Base-by-base conservation (phyloP, 2,329 filamentous ascomycete species). In the Colletotrichum cordylinicola region DNA sequence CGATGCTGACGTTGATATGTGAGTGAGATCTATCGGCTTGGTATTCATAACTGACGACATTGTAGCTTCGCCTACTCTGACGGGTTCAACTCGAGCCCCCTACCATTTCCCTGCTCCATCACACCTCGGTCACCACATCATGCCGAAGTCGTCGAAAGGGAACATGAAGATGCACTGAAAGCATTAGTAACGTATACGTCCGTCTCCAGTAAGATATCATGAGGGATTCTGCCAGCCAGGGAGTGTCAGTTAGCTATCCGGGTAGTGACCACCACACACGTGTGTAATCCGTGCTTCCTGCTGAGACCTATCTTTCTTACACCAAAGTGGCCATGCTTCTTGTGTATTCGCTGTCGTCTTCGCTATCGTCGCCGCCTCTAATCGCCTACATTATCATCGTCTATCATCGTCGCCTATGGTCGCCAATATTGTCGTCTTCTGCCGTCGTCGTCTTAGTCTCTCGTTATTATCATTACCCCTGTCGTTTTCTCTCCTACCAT, bases 61-160 rank as follows among this genome's bases (percentile, higher is more conserved):
- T 1, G 0, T n/a, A 87, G 85, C 13, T 87, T 87, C 37, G 84
- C 85, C 0, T 87, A 81, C 27, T 84, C 85, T 0, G 84, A 87
- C 5, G 85, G 86, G 0, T 87, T 87, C 74, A 87, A 87, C 77
- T 87, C 85, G 0, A 84, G 80, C 5, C 86, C 86, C 0, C 66
- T 86, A 1, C 86, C 86, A 0, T 88, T 88, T n/a, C 79, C 79
- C 0, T 87, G 86, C 62, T 84, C 81, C 0, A 86, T 88, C 4
- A 79, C 78, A 10, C 82, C 84, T 1, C 80, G 86, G 0, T 86
- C 85, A 0, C n/a, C 68, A 0, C 76, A 70, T 1, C 84, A 86
- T 35, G 79, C 75, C 0, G 69, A 80, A 4, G 78, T 86, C 0
- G 79, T 88, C 12, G 78, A 83, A 61, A 67, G n/a, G 4, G 85